These are phyloP conservation scores for Tarenaya hassleriana DNA, from an alignment of 345 rosid species.

Conservation along the genomic window DNA sequence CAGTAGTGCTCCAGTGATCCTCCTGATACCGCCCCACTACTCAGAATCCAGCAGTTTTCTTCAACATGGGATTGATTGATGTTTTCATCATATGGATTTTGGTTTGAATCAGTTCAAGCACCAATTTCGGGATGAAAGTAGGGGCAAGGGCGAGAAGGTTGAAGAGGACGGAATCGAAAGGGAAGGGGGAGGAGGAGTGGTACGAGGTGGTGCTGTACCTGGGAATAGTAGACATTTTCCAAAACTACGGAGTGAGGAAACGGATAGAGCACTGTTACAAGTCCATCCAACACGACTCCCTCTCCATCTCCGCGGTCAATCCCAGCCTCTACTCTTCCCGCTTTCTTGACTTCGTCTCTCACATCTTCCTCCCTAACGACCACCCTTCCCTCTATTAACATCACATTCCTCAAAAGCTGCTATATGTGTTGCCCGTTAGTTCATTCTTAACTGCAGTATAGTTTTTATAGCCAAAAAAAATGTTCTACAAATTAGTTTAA, in stretches of 20 bases:
- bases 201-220: conserved; percentile 39
- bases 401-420: too few relatives aligned
- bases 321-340: conserved; percentile 46
- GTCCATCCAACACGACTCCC: conserved; percentile 40
- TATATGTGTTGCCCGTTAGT: too few relatives aligned
- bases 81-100: neutral
- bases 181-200: conserved; percentile 24
- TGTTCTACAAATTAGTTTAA: too few relatives aligned
- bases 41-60: too few relatives aligned
- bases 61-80: too few relatives aligned
- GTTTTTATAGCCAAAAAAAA: too few relatives aligned
- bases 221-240: conserved; percentile 40
- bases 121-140: conserved; percentile 35
- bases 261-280: conserved; percentile 49
- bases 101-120: conserved; percentile 30
- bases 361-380: conserved; percentile 37
- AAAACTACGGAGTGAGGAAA: conserved; percentile 41
- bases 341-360: conserved; percentile 39
- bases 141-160: conserved; percentile 39
- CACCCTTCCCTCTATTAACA: conserved; percentile 12
- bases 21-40: neutral
- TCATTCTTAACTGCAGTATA: too few relatives aligned
- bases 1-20: too few relatives aligned
- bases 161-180: conserved; percentile 17
- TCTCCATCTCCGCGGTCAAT: conserved; percentile 49